phyloP scores from a whole-genome alignment of 1,284 basidiomycete genomes.

The Moesziomyces sp. region DNA sequence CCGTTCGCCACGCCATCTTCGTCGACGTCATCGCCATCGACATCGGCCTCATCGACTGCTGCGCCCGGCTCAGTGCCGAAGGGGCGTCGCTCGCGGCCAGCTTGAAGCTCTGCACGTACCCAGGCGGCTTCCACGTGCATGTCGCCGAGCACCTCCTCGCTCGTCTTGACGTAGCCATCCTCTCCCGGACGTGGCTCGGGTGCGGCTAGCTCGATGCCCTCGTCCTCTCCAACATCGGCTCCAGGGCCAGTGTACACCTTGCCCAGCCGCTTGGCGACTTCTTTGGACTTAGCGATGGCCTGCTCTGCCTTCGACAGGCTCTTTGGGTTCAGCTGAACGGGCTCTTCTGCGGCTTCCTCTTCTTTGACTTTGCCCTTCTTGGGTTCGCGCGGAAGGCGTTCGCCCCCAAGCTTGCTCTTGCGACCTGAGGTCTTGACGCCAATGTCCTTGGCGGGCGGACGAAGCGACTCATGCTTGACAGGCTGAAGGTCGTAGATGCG shows the following conservation, averaged over 20 bases:
- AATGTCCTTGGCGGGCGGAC: constrained; percentile 69
- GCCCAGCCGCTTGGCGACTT: constrained; percentile 43
- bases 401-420: constrained; percentile 65
- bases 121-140: constrained; percentile 53
- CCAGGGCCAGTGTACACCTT: constrained; percentile 50
- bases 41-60: constrained; percentile 18
- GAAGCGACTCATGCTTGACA: constrained; percentile 73
- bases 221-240: constrained; percentile 59
- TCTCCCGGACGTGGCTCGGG: constrained; percentile 55
- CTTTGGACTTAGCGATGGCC: constrained; percentile 54
- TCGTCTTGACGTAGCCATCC: constrained; percentile 52
- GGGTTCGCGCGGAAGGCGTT: constrained; percentile 26
- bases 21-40: constrained; percentile 9
- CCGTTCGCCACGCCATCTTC: constrained; percentile 16
- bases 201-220: constrained; percentile 42
- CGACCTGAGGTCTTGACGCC: constrained; percentile 68
- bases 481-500: constrained; percentile 79
- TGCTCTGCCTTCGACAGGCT: constrained; percentile 35
- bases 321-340: constrained; percentile 28
- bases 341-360: constrained; percentile 16
- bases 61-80: constrained; percentile 40
- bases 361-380: constrained; percentile 62
- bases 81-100: constrained; percentile 34
- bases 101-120: constrained; percentile 48
- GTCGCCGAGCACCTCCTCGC: constrained; percentile 55